Base-by-base conservation (phyloP, 1,139 yeast species). In the Hemisphaericaspora xylanilytica region DNA sequence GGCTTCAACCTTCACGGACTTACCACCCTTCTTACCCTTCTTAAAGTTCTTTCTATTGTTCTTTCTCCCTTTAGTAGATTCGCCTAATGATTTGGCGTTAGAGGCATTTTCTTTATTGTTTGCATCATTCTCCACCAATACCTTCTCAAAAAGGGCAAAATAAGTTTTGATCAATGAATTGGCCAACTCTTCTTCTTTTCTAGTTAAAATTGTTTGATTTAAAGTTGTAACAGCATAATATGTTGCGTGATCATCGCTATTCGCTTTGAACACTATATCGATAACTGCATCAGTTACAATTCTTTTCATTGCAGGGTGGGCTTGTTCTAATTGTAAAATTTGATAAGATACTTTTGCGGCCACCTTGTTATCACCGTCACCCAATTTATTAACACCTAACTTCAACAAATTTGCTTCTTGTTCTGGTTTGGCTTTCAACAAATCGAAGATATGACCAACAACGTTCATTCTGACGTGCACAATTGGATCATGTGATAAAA, bases 281-380 rank as follows among this genome's bases (percentile, higher is more conserved):
- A 86, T 78, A 27, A 92, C 84, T 2, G 94, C 72, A 48, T 87
- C 88, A 33, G 84, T 77, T 32, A 94, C 70, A 44, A 92, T 78
- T 38, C 78, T 68, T 59, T 89, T 90, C 98, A 92, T 92, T 37
- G 95, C 95, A 15, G 99, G 99, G 61, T 92, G 99, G 3, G 82
- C 85, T 59, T 88, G 95, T 59, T 90, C 87, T 37, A 90, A 67
- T 52, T 85, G 84, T 46, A 90, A 72, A 35, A 92, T 68, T 50
- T 84, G 81, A 59, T 80, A 87, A 3, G 97, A 89, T 1, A 96
- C 80, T 56, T 88, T 85, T 2, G 97, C 85, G 1, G 96, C 80
- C 9, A 92, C 96, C 58, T 88, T 89, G 48, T 86, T 85, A 50
- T 92, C 97, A 36, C 77, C 74, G 57, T 92, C 99, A 65, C 98